Conservation (phyloP, 768 basidiomycete species). For the Xerocomellus chrysenteron region DNA sequence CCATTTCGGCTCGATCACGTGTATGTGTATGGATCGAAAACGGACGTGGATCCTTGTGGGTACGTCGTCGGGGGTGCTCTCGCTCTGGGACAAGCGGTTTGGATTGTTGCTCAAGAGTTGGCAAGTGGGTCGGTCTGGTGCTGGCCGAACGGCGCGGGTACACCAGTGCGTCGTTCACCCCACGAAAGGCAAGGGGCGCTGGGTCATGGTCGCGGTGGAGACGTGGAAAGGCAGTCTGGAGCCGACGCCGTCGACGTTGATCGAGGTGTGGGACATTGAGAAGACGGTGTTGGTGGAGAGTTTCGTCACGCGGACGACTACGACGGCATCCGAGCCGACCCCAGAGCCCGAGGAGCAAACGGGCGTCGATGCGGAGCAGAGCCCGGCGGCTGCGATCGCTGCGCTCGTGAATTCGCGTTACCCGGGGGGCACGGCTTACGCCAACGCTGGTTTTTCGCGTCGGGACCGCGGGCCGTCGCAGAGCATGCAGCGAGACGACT, state of each 20-base stretch:
- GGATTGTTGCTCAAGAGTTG: constrained; percentile 86
- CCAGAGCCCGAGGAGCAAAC: constrained; percentile 53
- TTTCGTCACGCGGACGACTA: constrained; percentile 58
- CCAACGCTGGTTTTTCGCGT: constrained; percentile 17
- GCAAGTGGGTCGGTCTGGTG: constrained; percentile 62
- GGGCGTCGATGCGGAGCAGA: constrained; percentile 57
- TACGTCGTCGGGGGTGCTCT: constrained; percentile 79
- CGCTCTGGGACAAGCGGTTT: constrained; percentile 95
- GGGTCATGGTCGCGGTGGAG: constrained; percentile 85
- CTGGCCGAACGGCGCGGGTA: constrained; percentile 55
- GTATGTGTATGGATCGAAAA: constrained; percentile 80
- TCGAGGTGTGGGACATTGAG: constrained; percentile 95
- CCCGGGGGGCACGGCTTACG: constrained; percentile 32
- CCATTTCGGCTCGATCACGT: constrained; percentile 83
- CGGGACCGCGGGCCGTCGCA: constrained; percentile 34
- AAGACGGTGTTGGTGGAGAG: constrained; percentile 76
- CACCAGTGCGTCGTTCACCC: constrained; percentile 83
- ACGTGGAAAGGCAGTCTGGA: constrained; percentile 42
- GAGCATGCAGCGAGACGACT: constrained; percentile 34
- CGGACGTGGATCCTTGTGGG: constrained; percentile 88
- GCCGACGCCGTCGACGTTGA: constrained; percentile 45
- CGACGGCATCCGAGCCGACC: constrained; percentile 44
- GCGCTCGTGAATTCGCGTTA: constrained; percentile 74
- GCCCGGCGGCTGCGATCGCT: constrained; percentile 73
- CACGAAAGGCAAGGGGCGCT: constrained; percentile 80